Evolutionary conservation across 129 eudicot species (phyloP), one percentile per base, ranked within the genome.

Genomic region (Scalesia atractyloides): DNA sequence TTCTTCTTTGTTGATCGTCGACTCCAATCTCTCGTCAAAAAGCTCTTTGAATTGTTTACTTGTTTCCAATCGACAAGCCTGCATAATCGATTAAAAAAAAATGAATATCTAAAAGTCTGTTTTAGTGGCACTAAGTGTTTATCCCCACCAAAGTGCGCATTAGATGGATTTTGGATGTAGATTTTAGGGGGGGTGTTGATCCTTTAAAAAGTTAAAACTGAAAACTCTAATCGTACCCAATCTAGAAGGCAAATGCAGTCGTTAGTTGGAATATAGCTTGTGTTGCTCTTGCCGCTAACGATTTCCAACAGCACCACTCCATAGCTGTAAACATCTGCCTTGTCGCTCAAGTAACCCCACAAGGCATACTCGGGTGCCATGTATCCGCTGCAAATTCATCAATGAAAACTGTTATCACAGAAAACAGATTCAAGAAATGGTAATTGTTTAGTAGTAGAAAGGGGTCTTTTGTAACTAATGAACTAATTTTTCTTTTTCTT

Each of bases 301-400:
- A 87, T 85, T 80, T 90, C 97, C 80, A 90, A 68, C 70, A 80
- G 69, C 63, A 90, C 87, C 8, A 90, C 87, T 62, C 97, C 97
- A 9, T 81, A 90, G 84, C 97, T 90, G 73, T 90, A 90, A 61
- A 87, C 95, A 72, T 90, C 97, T 14, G 87, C 97, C 82, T 90
- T 90, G 74, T 87, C 82, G 14, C 91, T 90, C 70, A 90, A 73
- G 68, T 90, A 78, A 60, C 95, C 97, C 97, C 95, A 87, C 3
- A 90, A 66, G 13, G 97, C 97, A 18, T 90, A 90, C 81, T 90
- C 95, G 1, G 97, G 97, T 69, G 97, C 97, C 97, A 90, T 90
- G 64, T 90, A 90, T 77, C 97, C 97, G 9, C 97, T 90, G 86
- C 77, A 82, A 64, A 76, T 20, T 49, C 24, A 53, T 24, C 30